Evolutionary conservation across 257 asterid species (phyloP).

Genomic region (Pogostemon cablin): DNA sequence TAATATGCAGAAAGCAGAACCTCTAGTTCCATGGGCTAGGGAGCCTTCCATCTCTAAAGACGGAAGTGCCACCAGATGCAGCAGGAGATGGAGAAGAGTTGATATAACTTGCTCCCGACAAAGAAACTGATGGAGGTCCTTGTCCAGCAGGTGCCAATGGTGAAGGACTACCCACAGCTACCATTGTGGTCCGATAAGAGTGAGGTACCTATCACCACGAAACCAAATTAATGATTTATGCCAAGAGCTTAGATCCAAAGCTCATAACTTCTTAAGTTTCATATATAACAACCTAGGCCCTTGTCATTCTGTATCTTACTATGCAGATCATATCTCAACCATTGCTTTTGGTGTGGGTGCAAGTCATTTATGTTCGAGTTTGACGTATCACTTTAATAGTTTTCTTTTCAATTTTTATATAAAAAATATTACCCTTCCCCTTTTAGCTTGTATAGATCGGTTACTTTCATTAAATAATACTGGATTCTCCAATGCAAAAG

Average conservation of each 20-base stretch:
- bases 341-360: background rate
- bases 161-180: slow-evolving; percentile 72
- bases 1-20: slow-evolving; percentile 9
- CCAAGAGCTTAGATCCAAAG: slow-evolving; percentile 3
- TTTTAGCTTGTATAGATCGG: background rate
- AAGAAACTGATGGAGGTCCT: slow-evolving; percentile 63
- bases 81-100: slow-evolving; percentile 95
- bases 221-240: slow-evolving; percentile 24
- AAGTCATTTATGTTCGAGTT: background rate
- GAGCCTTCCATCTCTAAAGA: slow-evolving; percentile 62
- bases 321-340: background rate
- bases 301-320: background rate
- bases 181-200: slow-evolving; percentile 60
- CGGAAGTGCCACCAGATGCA: slow-evolving; percentile 90
- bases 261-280: slow-evolving; percentile 16
- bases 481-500: background rate
- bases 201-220: slow-evolving; percentile 57
- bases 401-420: background rate
- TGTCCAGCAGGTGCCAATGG: slow-evolving; percentile 67
- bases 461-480: background rate
- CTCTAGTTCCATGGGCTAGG: slow-evolving; percentile 76
- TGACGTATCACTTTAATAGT: background rate
- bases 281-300: background rate
- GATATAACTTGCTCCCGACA: slow-evolving; percentile 69
- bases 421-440: too few species aligned